phyloP scores from a whole-genome alignment of 257 asterid genomes.

The Rhazya stricta region DNA sequence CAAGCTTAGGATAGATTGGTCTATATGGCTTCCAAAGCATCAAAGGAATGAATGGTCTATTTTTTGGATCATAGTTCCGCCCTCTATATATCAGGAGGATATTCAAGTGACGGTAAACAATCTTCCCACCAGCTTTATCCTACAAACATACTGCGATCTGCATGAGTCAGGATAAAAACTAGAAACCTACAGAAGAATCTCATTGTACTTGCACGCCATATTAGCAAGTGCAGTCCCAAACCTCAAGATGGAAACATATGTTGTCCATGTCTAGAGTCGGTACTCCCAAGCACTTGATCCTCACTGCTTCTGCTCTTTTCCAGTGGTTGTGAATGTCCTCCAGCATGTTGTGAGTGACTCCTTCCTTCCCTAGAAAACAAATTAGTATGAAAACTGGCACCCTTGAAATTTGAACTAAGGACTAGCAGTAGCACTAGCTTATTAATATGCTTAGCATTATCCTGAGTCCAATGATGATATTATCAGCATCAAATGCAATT shows the following conservation, averaged over 20 bases:
- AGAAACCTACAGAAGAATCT: background rate
- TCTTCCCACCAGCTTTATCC: conserved; percentile 82
- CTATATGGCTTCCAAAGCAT: conserved; percentile 84
- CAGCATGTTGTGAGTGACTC: conserved; percentile 86
- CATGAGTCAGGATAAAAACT: conserved; percentile 29
- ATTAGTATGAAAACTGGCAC: conserved; percentile 7
- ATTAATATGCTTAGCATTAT: background rate
- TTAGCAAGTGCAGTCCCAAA: conserved; percentile 22
- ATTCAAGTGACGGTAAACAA: conserved; percentile 61
- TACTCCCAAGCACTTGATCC: conserved; percentile 86
- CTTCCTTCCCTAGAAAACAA: conserved; percentile 61
- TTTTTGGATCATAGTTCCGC: conserved; percentile 58
- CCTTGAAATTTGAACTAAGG: background rate
- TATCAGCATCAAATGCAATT: background rate
- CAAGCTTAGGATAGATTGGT: conserved; percentile 87
- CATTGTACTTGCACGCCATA: background rate
- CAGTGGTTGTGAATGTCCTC: conserved; percentile 84
- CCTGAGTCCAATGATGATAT: background rate
- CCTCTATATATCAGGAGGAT: conserved; percentile 65
- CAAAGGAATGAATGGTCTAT: conserved; percentile 49
- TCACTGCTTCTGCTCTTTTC: conserved; percentile 84
- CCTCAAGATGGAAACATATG: conserved; percentile 87
- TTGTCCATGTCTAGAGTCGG: conserved; percentile 94
- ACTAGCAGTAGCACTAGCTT: background rate
- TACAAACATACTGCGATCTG: conserved; percentile 47